Base-by-base conservation (phyloP, 495 filamentous ascomycete genomes). In the Lentithecium fluviatile region DNA sequence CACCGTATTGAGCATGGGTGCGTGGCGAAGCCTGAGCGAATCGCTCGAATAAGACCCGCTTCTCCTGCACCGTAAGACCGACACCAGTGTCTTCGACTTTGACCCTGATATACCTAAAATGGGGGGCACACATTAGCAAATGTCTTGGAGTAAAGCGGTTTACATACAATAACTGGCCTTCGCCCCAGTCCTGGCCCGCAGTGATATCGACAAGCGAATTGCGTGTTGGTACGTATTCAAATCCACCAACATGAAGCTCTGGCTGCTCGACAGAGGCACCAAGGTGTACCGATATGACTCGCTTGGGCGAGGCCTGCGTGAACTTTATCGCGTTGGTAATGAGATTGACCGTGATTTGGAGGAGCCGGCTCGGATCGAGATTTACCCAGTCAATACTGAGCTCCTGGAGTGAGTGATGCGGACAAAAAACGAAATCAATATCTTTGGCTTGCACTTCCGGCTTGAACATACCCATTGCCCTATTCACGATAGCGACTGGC, bases 251-350 rank as follows among this genome's bases (percentile, higher is more conserved):
- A 3, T 56, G 47, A 19, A 48, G 37, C 10, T 59, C 55, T 21
- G 65, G 65, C 36, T 45, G 50, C 1, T 52, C 45, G 6, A 13
- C 11, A 4, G 60, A 55, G 3, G 48, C 65, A 17, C 54, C 60
- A 26, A 67, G 36, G n/a, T 48, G 38, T 8, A 71, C 60, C 2
- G 45, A 36, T 24, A 71, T 69, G 5, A 49, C 42, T n/a, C 69
- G 62, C 51, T 51, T 60, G 1, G 37, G 4, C 25, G 36, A 60
- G 13, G 46, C 20, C 12, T 52, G 21, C 11, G 87, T 90, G 62
- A 90, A 91, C 64, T 91, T 91, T 60, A 91, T 86, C 1, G 88
- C 86, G 65, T 93, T 91, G 11, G 85, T 88, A 62, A 88, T 80
- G 2, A 92, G 77, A 64, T 90, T 90, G 60, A 88, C 84, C 8